phyloP scores from a whole-genome alignment of 345 rosid species.

The Gossypium thurberi region DNA sequence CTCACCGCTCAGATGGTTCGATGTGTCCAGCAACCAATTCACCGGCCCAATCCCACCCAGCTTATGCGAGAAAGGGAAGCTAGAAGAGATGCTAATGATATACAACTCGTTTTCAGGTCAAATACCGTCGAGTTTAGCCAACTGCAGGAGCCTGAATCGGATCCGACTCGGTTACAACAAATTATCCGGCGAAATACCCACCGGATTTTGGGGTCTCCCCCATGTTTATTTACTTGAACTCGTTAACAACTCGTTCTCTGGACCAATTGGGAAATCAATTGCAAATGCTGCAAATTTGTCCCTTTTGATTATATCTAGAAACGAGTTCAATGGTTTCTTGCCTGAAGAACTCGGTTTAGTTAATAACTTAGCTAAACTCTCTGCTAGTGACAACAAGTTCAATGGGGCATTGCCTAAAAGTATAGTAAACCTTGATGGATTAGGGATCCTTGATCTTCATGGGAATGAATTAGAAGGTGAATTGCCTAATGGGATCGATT shows the following conservation, averaged over 20 bases:
- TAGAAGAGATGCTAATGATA: constrained; percentile 70
- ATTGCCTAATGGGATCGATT: constrained; percentile 47
- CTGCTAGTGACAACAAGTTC: constrained; percentile 54
- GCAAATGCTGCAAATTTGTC: constrained; percentile 67
- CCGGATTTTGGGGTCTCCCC: constrained; percentile 86
- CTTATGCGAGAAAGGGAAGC: constrained; percentile 56
- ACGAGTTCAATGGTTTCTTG: constrained; percentile 57
- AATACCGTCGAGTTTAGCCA: constrained; percentile 51
- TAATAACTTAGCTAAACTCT: constrained; percentile 43
- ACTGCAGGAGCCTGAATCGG: constrained; percentile 64
- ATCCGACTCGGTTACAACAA: constrained; percentile 61
- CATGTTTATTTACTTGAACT: constrained; percentile 70
- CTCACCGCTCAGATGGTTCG: constrained; percentile 73
- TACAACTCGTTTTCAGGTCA: constrained; percentile 61
- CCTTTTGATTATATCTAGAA: constrained; percentile 48
- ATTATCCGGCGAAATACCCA: constrained; percentile 72
- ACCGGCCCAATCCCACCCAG: constrained; percentile 55
- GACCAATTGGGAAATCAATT: constrained; percentile 49
- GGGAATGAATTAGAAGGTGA: constrained; percentile 62
- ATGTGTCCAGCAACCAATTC: constrained; percentile 63
- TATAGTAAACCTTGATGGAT: constrained; percentile 45
- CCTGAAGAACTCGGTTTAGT: constrained; percentile 77
- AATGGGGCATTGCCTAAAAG: constrained; percentile 63
- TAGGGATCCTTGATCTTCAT: constrained; percentile 75
- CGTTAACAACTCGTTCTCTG: constrained; percentile 53